Conservation (phyloP, 139 green algal species). For the Desmodesmus armatus region DNA sequence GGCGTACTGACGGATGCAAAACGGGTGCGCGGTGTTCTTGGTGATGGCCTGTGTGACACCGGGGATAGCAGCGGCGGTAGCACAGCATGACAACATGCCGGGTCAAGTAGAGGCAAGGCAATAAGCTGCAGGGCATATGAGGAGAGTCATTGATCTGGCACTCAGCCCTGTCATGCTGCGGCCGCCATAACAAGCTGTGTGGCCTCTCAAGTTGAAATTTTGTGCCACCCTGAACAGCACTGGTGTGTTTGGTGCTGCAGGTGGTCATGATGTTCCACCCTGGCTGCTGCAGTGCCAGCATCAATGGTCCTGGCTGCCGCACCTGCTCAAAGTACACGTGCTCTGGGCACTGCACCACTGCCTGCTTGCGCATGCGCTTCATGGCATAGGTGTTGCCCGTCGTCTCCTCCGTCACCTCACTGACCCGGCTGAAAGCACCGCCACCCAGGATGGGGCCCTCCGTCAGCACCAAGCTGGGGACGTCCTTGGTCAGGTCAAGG, state of each 20-base stretch:
- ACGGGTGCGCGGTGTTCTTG: constrained; percentile 92
- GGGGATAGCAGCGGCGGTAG: neutral
- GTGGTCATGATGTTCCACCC: too few species aligned
- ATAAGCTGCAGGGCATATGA: neutral
- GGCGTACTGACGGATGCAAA: constrained; percentile 96
- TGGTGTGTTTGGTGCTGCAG: too few species aligned
- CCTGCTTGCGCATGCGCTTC: constrained; percentile 95
- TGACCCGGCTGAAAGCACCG: constrained; percentile 91
- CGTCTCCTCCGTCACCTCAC: constrained; percentile 75
- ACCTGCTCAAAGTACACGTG: constrained; percentile 96
- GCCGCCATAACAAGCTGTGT: too few species aligned
- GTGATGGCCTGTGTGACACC: constrained; percentile 97
- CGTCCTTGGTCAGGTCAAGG: constrained; percentile 54
- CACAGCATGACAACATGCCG: too few species aligned
- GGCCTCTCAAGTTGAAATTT: too few species aligned
- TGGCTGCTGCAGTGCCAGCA: neutral
- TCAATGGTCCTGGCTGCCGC: neutral
- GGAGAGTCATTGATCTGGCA: neutral
- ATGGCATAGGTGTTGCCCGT: constrained; percentile 86
- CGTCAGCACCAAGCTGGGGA: constrained; percentile 73
- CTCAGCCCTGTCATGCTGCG: too few species aligned
- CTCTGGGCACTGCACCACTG: constrained; percentile 91
- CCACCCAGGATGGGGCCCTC: constrained; percentile 88
- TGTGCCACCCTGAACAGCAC: too few species aligned
- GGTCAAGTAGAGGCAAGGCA: too few species aligned